Base-by-base conservation (phyloP, 2,329 filamentous ascomycete species). In the Nemania sp. region DNA sequence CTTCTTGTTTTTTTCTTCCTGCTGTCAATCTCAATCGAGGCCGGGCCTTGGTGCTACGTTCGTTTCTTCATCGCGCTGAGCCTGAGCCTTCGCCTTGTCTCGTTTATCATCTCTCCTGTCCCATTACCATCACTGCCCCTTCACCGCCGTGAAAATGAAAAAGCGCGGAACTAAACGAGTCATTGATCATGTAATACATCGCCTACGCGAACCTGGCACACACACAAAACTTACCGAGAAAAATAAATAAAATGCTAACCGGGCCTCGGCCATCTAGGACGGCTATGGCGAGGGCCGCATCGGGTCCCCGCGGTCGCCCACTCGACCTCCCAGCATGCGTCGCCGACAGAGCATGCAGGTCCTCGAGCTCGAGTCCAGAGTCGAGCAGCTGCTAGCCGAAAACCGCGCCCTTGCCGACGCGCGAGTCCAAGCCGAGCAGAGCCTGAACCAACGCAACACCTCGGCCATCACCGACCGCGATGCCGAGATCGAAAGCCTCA, bases 341-440 rank as follows among this genome's bases (percentile, higher is more conserved):
- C 92, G 93, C 70, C 90, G 93, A 69, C 94, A 96, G 75, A 97
- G 93, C 80, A 93, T 97, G 86, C 93, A 97, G 75, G 86, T 93
- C 49, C 86, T 97, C 57, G 93, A 99, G 66, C 86, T 99, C 68
- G 91, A 97, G 77, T 80, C 83, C 56, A 85, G 83, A 66, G 82
- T 99, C 65, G 91, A 97, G 64, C 88, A 93, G 72, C 80, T 99
- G 61, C 78, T 88, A 34, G 85, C 87, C 19, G 93, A 99, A 71
- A 97, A 97, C 68, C 86, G 87, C 52, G 77, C 84, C 58, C 84
- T 99, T 23, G 80, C 84, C 63, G 87, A 92, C 43, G 87, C 89
- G 40, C 87, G 87, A 64, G 73, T 80, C 48, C 82, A 83, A 43
- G 83, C 89, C 49, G 90, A 96, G 72, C 79, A 84, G 58, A 79